These are phyloP conservation scores for Bombardia bombarda DNA, from an alignment of 495 filamentous ascomycete genomes.

Conservation along the genomic window DNA sequence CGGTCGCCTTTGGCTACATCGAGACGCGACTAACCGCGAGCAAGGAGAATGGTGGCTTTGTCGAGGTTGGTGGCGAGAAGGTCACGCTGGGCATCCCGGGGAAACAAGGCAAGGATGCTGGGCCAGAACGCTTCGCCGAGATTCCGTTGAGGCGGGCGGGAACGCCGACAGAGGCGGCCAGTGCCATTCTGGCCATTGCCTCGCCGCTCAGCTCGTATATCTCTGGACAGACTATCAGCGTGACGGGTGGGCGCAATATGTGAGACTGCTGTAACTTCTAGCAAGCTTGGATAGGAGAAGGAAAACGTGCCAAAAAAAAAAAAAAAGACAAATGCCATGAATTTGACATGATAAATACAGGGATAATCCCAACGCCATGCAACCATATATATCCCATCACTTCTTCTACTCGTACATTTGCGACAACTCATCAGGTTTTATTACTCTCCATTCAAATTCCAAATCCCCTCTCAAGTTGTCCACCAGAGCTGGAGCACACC, in stretches of 20 bases:
- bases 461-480: constrained; percentile 36
- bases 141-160: constrained; percentile 73
- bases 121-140: constrained; percentile 44
- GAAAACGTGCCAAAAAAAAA: too few species aligned
- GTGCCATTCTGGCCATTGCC: constrained; percentile 68
- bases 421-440: too few species aligned
- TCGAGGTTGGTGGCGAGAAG: constrained; percentile 69
- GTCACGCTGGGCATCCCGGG: constrained; percentile 69
- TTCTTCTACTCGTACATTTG: too few species aligned
- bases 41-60: constrained; percentile 73
- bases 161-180: constrained; percentile 69
- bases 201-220: constrained; percentile 77
- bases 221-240: constrained; percentile 73
- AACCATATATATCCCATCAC: too few species aligned
- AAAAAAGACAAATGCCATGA: too few species aligned
- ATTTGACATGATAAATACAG: too few species aligned
- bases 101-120: constrained; percentile 26
- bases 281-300: too few species aligned
- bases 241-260: constrained; percentile 79
- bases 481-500: constrained; percentile 81
- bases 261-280: too few species aligned
- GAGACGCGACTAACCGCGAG: constrained; percentile 66
- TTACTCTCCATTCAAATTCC: background rate
- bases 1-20: constrained; percentile 75
- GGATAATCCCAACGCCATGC: constrained; percentile 13